phyloP scores from a whole-genome alignment of 306 rosid genomes.

The Trifolium subterraneum region DNA sequence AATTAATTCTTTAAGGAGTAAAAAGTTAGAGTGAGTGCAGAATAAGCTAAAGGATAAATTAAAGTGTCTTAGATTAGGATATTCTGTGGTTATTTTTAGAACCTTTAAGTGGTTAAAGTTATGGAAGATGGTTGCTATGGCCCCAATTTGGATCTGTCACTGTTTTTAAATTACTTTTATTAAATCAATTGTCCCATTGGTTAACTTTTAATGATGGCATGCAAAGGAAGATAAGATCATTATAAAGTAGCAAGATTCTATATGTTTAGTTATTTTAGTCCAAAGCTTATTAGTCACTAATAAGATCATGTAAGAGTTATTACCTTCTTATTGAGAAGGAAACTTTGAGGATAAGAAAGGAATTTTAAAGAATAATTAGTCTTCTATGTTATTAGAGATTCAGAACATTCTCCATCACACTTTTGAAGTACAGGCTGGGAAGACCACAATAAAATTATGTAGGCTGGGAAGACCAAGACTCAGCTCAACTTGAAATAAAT shows the following conservation, averaged over 20 bases:
- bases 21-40: slow-evolving; percentile 13
- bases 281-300: slow-evolving; percentile 42
- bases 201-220: slow-evolving; percentile 50
- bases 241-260: slow-evolving; percentile 33
- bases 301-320: slow-evolving; percentile 5
- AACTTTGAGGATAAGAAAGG: slow-evolving; percentile 58
- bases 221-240: slow-evolving; percentile 30
- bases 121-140: not conserved
- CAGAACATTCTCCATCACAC: not conserved
- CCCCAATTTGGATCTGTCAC: slow-evolving; percentile 14
- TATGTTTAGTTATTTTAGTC: slow-evolving; percentile 36
- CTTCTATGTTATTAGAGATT: not conserved
- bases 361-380: slow-evolving; percentile 28
- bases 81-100: not conserved
- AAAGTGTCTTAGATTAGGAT: slow-evolving; percentile 27
- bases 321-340: slow-evolving; percentile 33
- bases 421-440: not conserved
- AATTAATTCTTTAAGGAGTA: not conserved
- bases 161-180: slow-evolving; percentile 10
- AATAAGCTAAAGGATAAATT: not conserved
- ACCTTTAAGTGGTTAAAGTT: slow-evolving; percentile 16
- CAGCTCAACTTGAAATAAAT: too few species aligned
- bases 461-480: not conserved
- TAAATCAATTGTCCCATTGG: slow-evolving; percentile 37
- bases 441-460: not conserved